Conservation (phyloP, 2,329 filamentous ascomycete genomes). For the Parafenestella ontariensis region DNA sequence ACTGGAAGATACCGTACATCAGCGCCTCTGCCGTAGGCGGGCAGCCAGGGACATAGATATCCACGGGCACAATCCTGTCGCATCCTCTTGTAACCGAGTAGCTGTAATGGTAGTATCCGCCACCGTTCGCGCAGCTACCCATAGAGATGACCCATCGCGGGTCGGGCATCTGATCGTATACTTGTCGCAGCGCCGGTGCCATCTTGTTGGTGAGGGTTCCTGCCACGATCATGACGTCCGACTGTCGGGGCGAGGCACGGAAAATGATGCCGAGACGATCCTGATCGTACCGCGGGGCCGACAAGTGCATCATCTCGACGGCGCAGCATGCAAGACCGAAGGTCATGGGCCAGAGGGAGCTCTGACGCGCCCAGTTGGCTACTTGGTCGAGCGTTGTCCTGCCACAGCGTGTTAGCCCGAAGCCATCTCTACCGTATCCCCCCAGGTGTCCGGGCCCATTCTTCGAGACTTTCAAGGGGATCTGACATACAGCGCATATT, state of each 20-base stretch:
- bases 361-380: slow-evolving; percentile 85
- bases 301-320: slow-evolving; percentile 94
- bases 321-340: slow-evolving; percentile 91
- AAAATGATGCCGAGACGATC: slow-evolving; percentile 92
- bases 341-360: slow-evolving; percentile 90
- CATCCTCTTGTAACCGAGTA: slow-evolving; percentile 80
- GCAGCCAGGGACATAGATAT: slow-evolving; percentile 82
- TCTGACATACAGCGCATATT: slow-evolving; percentile 81
- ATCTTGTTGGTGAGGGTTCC: slow-evolving; percentile 96
- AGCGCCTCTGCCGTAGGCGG: slow-evolving; percentile 63
- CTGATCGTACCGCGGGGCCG: slow-evolving; percentile 90
- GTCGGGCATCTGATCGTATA: slow-evolving; percentile 96
- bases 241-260: slow-evolving; percentile 86
- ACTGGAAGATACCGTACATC: slow-evolving; percentile 72
- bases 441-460: background rate
- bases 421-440: background rate
- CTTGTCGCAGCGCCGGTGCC: slow-evolving; percentile 86
- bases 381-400: slow-evolving; percentile 84
- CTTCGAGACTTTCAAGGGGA: background rate
- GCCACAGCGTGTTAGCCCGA: slow-evolving; percentile 23
- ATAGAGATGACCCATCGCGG: slow-evolving; percentile 87
- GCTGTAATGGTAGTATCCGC: slow-evolving; percentile 87
- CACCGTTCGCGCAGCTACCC: slow-evolving; percentile 85
- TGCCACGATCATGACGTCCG: slow-evolving; percentile 94
- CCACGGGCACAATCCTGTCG: slow-evolving; percentile 81